Evolutionary conservation across 306 rosid genomes (phyloP), one percentile per base, ranked within the genome.

Genomic region (Quercus berberidifolia): DNA sequence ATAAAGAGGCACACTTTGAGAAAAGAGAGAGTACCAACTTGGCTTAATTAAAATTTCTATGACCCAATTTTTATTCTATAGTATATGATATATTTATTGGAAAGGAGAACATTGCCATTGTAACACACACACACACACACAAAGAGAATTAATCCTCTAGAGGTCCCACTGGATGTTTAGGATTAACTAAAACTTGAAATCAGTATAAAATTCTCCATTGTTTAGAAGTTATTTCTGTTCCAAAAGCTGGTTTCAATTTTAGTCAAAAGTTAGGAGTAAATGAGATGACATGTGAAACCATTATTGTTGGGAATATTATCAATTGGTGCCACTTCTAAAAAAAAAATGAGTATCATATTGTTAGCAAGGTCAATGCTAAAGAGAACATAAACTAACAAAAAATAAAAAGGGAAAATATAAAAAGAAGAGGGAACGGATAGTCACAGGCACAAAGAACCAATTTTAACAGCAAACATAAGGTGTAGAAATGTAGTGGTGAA

Each of bases 381-480:
- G 46, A 63, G n/a, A 62, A 30, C 71, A 46, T 43, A 33, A 69
- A 49, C 46, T 71, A 12, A 55, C 59, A 80, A 30, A 74, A 26
- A 25, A 33, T 72, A 75, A 75, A 26, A 55, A 78, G n/a, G 73
- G 54, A 4, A 33, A 71, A 14, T 62, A 11, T 60, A 35, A 77
- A 12, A 10, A 49, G 15, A 59, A 71, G 8, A 33, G 20, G 71
- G 70, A 30, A 30, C 19, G 1, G 9, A 64, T 4, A 6, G 21
- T 28, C 43, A 64, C 43, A 15, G 46, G 11, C 46, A 41, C 46
- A 41, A 8, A 30, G 12, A 30, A 28, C 43, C 43, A 7, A 30
- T 15, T 64, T 20, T 49, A 78, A 26, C 8, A 78, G 82, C 74
- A 82, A 76, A 33, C 69, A 52, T 55, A 55, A 79, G 76, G 52